Base-by-base conservation (phyloP, 1,139 yeast genomes). In the Lodderomyces margitis region DNA sequence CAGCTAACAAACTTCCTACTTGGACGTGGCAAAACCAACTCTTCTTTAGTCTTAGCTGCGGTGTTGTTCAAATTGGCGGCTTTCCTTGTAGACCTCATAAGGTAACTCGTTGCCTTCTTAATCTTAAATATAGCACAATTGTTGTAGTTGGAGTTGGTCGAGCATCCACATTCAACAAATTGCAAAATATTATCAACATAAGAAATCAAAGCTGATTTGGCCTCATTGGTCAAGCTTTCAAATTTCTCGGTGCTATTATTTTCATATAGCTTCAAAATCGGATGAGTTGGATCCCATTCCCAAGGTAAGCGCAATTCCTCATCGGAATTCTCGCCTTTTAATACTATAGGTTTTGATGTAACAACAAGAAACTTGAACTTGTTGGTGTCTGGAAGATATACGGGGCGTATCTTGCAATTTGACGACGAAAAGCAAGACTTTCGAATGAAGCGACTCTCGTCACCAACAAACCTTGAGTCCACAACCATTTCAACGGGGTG, bases 241-340 rank as follows among this genome's bases (percentile, higher is more conserved):
- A 78, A 76, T 47, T 69, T 69, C 37, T 63, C 71, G 3, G 50
- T 47, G 21, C 62, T 50, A 10, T 59, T 47, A 3, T 44, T 47
- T 25, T 46, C 57, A 34, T 75, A 70, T 45, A 86, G 61, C 49
- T 72, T 73, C 43, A 68, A 66, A 30, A 87, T 85, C 2, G 97
- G 96, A 57, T 89, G 96, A 10, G 64, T 53, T 4, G 63, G 57
- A 57, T 89, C 96, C 96, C 96, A 91, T 48, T 84, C 87, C 98
- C 98, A 91, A 1, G 79, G 79, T 19, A 87, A 64, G 1, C 94
- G 75, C 28, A 91, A 64, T 58, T 91, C 97, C 32, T 81, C 88
- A 11, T 62, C 68, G 5, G 48, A 32, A 5, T 49, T 46, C 4
- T 61, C 67, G 2, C 59, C 47, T 31, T 55, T 56, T 25, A 71